These are phyloP conservation scores for Beauveria rudraprayagi DNA, from an alignment of 2,329 filamentous ascomycete species.

Conservation along the genomic window DNA sequence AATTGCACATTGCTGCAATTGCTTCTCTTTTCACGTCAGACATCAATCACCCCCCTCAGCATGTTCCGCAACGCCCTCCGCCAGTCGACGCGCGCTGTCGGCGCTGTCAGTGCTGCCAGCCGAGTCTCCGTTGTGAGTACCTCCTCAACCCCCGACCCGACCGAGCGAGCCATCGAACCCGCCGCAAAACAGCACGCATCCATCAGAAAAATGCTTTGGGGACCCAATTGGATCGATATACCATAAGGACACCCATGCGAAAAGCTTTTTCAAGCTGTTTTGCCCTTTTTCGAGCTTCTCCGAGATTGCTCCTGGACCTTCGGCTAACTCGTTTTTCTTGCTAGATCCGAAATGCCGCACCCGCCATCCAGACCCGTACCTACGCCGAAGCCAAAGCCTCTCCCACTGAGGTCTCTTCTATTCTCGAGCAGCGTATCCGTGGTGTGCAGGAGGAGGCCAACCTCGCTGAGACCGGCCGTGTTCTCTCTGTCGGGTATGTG, in stretches of 20 bases:
- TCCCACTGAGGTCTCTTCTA: conserved; percentile 97
- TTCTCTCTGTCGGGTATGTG: conserved; percentile 96
- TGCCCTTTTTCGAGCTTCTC: conserved; percentile 15
- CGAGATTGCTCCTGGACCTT: conserved; percentile 30
- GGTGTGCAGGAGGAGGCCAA: conserved; percentile 95
- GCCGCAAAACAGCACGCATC: conserved; percentile 27
- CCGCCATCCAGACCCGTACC: conserved; percentile 70
- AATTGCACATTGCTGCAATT: conserved; percentile 58
- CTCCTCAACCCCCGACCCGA: conserved; percentile 33
- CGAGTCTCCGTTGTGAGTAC: conserved; percentile 90
- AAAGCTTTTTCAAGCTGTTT: conserved; percentile 30
- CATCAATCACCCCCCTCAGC: conserved; percentile 45
- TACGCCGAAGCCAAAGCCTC: conserved; percentile 95
- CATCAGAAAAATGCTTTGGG: conserved; percentile 22
- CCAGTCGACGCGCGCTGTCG: conserved; percentile 91
- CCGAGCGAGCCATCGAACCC: conserved; percentile 36
- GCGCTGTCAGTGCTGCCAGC: conserved; percentile 85
- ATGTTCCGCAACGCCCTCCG: conserved; percentile 99
- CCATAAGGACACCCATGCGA: conserved; percentile 12
- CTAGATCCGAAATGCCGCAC: conserved; percentile 74
- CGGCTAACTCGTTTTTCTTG: conserved; percentile 45
- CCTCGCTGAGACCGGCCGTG: conserved; percentile 97
- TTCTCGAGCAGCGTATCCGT: conserved; percentile 98
- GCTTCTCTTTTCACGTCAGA: conserved; percentile 45
- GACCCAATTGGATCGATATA: conserved; percentile 30